Base-by-base conservation (phyloP, 768 basidiomycete genomes). In the Kwoniella bestiolae region DNA sequence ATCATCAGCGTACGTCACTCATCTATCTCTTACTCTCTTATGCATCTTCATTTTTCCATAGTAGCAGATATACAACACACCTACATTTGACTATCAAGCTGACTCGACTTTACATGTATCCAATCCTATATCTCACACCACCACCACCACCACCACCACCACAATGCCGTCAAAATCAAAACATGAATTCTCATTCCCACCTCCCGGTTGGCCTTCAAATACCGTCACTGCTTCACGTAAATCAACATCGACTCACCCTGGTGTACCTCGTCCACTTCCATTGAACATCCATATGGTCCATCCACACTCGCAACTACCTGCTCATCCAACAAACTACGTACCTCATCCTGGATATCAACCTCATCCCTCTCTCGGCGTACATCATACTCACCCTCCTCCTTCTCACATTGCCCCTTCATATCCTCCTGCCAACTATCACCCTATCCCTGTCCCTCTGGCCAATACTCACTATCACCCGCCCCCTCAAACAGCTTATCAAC, bases 121-220 rank as follows among this genome's bases (percentile, higher is more conserved):
- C 46, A n/a, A 12, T 49, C 46, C 46, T 11, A 11, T 41, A 16
- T 18, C n/a, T n/a, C n/a, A n/a, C n/a, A n/a, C 5, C 11, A 41
- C 38, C 6, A 41, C 38, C 18, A 11, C 12, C 35, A 16, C 9
- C 35, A 3, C 7, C 5, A 4, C 38, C 4, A 11, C 18, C 38
- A 41, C 18, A 11, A 41, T 41, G 38, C 38, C 51, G 41, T 50
- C 34, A 35, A 53, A 61, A 44, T 32, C 38, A 18, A 25, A 47
- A 47, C n/a, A 31, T 56, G 55, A 47, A 63, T 65, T 65, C 63
- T 58, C 63, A 11, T 65, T 65, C 57, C 63, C 63, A 56, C 63
- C 63, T 34, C 56, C 63, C 41, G 63, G 63, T 38, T 65, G 63
- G 63, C 63, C 63, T n/a, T 65, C 63, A n/a, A 65, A 65, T 53